phyloP scores from a whole-genome alignment of 768 basidiomycete genomes.

The Tulasnella sp. region DNA sequence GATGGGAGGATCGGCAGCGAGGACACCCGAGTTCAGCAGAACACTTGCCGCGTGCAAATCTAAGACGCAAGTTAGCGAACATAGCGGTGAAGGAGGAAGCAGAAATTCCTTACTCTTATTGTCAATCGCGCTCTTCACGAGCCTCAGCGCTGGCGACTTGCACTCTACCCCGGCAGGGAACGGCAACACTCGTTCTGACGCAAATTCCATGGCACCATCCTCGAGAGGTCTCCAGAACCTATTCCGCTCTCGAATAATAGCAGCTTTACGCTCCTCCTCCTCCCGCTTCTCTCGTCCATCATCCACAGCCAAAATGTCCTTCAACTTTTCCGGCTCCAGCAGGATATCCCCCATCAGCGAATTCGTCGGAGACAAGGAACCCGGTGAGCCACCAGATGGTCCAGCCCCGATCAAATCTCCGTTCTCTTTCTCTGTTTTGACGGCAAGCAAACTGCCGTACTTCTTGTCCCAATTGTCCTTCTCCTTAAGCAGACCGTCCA shows the following conservation, averaged over 20 bases:
- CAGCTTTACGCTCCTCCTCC: neutral
- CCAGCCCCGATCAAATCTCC: neutral
- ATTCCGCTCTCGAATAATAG: neutral
- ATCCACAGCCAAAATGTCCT: neutral
- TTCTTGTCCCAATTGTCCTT: constrained; percentile 5
- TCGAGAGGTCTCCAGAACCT: neutral
- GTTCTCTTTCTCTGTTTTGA: neutral
- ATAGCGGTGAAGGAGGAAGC: neutral
- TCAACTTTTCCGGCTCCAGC: neutral
- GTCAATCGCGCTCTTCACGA: neutral
- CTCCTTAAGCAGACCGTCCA: constrained; percentile 3
- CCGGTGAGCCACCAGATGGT: neutral
- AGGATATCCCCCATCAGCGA: neutral
- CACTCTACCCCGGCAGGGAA: neutral
- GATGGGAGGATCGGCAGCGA: neutral
- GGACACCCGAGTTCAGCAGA: neutral
- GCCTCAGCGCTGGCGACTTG: neutral
- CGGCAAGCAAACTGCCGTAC: neutral
- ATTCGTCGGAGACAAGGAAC: neutral
- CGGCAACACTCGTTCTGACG: neutral
- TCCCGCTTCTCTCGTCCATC: neutral
- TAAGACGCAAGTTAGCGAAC: neutral
- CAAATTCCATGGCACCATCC: neutral
- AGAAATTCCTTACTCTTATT: neutral
- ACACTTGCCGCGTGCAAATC: neutral